Conservation (phyloP, 345 rosid genomes). For the Brassica rapa region DNA sequence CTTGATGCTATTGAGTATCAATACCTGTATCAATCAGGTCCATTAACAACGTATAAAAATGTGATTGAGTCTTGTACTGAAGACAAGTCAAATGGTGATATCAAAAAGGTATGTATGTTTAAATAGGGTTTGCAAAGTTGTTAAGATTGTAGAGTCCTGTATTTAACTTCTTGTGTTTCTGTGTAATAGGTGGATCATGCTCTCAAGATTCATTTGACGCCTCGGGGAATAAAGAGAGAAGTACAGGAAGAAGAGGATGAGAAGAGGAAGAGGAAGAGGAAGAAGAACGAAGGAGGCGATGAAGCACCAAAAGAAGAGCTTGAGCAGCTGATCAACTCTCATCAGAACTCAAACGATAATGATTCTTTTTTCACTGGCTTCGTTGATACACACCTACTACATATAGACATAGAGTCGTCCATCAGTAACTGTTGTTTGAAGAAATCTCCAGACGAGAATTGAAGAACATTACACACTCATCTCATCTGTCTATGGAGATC, state of each 20-base stretch:
- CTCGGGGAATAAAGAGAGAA: neutral
- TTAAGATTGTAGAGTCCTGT: neutral
- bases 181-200: constrained; percentile 15
- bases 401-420: neutral
- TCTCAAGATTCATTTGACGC: constrained; percentile 8
- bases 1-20: neutral
- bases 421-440: neutral
- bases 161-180: neutral
- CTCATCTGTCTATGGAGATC: constrained; percentile 1
- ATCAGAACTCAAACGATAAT: neutral
- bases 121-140: neutral
- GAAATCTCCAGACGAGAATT: neutral
- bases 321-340: neutral
- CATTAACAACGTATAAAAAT: neutral
- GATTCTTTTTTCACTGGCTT: neutral
- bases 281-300: neutral
- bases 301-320: neutral
- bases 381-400: neutral
- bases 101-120: neutral
- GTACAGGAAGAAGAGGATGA: neutral
- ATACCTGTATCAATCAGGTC: neutral
- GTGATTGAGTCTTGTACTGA: neutral
- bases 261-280: neutral
- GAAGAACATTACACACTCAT: constrained; percentile 20
- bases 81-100: neutral